A percentile compares a stretch with the other conserved stretches of the same genome.
phyloP scores from a whole-genome alignment of 305 asterid genomes.

The Withania somnifera region DNA sequence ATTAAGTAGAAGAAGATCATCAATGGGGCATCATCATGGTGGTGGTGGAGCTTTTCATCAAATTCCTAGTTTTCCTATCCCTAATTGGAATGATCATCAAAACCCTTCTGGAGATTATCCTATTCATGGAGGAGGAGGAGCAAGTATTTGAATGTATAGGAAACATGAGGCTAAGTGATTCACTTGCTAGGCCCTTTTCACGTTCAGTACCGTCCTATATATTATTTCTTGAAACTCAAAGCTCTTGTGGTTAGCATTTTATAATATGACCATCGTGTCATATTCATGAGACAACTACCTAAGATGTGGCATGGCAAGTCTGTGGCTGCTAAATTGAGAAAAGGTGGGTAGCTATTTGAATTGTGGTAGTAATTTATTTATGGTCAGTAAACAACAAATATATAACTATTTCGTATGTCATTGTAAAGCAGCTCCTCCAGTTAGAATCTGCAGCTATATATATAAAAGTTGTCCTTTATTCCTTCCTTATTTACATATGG shows the following conservation, averaged over 20 bases:
- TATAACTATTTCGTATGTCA: not conserved
- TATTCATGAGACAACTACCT: slow-evolving; percentile 12
- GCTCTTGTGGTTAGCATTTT: not conserved
- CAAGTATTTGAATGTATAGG: slow-evolving; percentile 18
- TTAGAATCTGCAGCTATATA: slow-evolving; percentile 3
- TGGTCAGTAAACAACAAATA: not conserved
- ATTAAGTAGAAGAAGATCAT: slow-evolving; percentile 7
- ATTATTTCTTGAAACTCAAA: slow-evolving; percentile 2
- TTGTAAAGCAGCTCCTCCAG: slow-evolving; percentile 3
- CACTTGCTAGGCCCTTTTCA: slow-evolving; percentile 29
- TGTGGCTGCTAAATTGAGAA: not conserved
- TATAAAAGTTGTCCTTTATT: not conserved
- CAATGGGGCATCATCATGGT: slow-evolving; percentile 5
- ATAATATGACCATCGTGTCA: not conserved
- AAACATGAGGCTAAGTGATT: not conserved
- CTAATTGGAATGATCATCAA: slow-evolving; percentile 36
- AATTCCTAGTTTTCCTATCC: slow-evolving; percentile 20
- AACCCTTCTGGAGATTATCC: slow-evolving; percentile 14
- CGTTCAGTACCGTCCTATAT: slow-evolving; percentile 25
- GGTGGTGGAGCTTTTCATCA: slow-evolving; percentile 25
- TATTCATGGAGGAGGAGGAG: slow-evolving; percentile 38
- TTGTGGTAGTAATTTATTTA: not conserved
- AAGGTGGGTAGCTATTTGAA: not conserved
- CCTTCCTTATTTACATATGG: not conserved
- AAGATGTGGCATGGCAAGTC: not conserved